These are phyloP conservation scores for Lodderomyces oxycetoniae DNA, from an alignment of 1,139 yeast genomes.

Conservation along the genomic window DNA sequence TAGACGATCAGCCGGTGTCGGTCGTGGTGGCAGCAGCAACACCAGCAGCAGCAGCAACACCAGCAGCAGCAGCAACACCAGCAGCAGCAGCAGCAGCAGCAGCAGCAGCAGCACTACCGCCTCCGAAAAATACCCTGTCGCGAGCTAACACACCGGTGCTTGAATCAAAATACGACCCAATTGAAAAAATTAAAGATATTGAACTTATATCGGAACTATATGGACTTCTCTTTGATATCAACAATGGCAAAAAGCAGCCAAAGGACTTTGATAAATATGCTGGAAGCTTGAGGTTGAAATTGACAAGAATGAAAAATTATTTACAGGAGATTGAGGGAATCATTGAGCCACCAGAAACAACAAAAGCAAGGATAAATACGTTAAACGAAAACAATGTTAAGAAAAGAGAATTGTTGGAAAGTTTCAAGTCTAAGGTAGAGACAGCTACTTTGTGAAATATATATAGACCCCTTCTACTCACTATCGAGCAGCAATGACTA, in stretches of 20 bases:
- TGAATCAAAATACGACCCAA: conserved; percentile 21
- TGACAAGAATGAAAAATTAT: conserved; percentile 27
- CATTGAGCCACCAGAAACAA: conserved; percentile 30
- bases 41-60: too few species aligned
- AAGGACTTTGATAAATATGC: conserved; percentile 44
- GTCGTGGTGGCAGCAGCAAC: too few species aligned
- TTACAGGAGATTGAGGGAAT: conserved; percentile 39
- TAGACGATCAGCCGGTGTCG: too few species aligned
- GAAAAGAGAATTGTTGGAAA: conserved; percentile 24
- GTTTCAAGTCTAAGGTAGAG: conserved; percentile 16
- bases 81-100: background rate
- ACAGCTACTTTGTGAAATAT: too few species aligned
- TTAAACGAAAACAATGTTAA: conserved; percentile 24
- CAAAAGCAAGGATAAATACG: conserved; percentile 24
- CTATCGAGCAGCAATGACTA: too few species aligned
- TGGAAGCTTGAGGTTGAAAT: conserved; percentile 38
- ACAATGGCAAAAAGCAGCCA: conserved; percentile 30
- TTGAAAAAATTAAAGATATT: conserved; percentile 25
- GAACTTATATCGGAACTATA: conserved; percentile 41
- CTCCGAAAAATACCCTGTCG: too few species aligned
- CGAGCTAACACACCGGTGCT: too few species aligned
- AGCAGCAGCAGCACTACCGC: too few species aligned
- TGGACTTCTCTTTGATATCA: conserved; percentile 32
- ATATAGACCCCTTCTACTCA: too few species aligned
- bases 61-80: too few species aligned